phyloP scores from a whole-genome alignment of 2,329 filamentous ascomycete species.

The Colletotrichum coccodes region DNA sequence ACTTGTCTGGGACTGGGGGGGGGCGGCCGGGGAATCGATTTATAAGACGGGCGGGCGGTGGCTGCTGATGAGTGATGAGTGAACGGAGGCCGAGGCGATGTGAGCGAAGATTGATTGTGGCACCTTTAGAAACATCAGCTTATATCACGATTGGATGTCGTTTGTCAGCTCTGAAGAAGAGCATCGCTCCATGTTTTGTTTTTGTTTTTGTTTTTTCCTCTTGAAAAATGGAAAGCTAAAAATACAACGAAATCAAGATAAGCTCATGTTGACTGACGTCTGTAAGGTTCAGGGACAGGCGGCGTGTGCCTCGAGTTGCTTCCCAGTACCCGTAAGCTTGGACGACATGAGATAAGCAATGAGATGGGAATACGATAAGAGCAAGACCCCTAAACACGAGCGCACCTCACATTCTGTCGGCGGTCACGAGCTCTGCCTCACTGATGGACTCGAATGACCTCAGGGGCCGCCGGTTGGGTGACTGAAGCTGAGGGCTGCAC shows the following conservation, averaged over 20 bases:
- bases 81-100: background rate
- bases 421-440: background rate
- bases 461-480: background rate
- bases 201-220: too few relatives aligned
- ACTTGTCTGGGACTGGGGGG: background rate
- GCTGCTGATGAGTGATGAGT: background rate
- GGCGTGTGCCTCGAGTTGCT: background rate
- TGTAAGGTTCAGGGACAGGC: background rate
- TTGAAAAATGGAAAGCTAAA: too few relatives aligned
- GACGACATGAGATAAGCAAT: background rate
- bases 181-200: background rate
- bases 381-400: background rate
- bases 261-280: background rate
- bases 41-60: background rate
- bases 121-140: background rate
- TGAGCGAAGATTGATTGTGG: background rate
- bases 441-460: background rate
- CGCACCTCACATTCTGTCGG: background rate
- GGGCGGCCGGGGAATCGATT: background rate
- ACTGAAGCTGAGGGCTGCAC: background rate
- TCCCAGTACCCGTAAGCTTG: background rate
- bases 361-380: background rate
- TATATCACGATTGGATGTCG: background rate
- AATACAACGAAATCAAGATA: too few relatives aligned
- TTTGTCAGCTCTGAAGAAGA: background rate